phyloP scores from a whole-genome alignment of 2,329 filamentous ascomycete genomes.

The Fusarium brevicatenulatum region DNA sequence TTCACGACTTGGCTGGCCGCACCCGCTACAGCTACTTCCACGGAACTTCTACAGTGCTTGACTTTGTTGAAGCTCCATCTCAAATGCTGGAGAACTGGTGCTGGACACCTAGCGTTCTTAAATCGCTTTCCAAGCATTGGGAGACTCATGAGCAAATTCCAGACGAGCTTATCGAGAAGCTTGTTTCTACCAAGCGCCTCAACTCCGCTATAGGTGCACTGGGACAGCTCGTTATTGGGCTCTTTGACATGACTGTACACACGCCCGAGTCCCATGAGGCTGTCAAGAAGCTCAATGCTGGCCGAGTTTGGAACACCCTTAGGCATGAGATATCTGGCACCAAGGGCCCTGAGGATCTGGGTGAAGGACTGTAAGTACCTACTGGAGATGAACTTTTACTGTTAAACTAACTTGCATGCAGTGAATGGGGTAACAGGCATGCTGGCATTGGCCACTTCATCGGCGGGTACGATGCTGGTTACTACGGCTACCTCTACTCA shows the following conservation, averaged over 20 bases:
- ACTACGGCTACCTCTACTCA: slow-evolving; percentile 80
- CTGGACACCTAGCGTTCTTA: slow-evolving; percentile 73
- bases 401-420: slow-evolving; percentile 48
- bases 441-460: slow-evolving; percentile 86
- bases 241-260: slow-evolving; percentile 87
- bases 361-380: slow-evolving; percentile 61
- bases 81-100: slow-evolving; percentile 84
- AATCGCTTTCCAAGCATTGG: slow-evolving; percentile 78
- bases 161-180: slow-evolving; percentile 76
- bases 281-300: slow-evolving; percentile 72
- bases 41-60: slow-evolving; percentile 71
- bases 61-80: slow-evolving; percentile 77
- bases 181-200: slow-evolving; percentile 82
- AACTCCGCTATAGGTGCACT: slow-evolving; percentile 84
- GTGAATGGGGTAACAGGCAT: slow-evolving; percentile 79
- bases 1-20: slow-evolving; percentile 73
- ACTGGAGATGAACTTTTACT: background rate
- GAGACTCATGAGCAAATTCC: slow-evolving; percentile 75
- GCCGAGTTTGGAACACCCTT: slow-evolving; percentile 76
- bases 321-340: slow-evolving; percentile 77
- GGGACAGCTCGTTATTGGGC: slow-evolving; percentile 81
- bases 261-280: slow-evolving; percentile 74
- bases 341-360: slow-evolving; percentile 76
- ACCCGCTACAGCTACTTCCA: slow-evolving; percentile 74
- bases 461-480: slow-evolving; percentile 85